These are phyloP conservation scores for Cenchrus fungigraminus DNA, from an alignment of 176 grass and related monocot species.

Conservation along the genomic window DNA sequence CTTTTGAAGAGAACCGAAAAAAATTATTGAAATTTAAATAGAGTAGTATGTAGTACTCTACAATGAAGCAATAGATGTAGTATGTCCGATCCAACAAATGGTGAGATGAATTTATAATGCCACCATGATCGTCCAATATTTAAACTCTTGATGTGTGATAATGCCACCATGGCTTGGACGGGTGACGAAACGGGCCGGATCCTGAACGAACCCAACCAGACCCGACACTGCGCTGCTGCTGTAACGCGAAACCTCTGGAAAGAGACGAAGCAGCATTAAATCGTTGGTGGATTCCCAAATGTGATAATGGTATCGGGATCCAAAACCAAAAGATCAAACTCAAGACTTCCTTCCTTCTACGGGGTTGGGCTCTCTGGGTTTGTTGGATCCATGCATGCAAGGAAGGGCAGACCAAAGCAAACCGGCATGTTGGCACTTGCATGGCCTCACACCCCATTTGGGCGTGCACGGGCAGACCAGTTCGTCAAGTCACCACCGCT, in stretches of 20 bases:
- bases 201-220: not conserved
- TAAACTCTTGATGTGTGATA: not conserved
- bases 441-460: not conserved
- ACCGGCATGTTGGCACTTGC: constrained; percentile 34
- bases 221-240: not conserved
- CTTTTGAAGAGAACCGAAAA: too few species aligned
- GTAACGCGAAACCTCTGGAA: constrained; percentile 15
- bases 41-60: not conserved
- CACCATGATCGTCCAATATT: not conserved
- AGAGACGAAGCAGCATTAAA: constrained; percentile 39
- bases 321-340: constrained; percentile 44
- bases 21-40: too few species aligned
- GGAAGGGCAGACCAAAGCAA: not conserved
- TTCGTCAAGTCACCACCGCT: not conserved
- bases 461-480: constrained; percentile 13
- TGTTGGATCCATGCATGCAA: not conserved
- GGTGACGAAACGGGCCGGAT: constrained; percentile 29
- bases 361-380: constrained; percentile 1
- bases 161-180: not conserved
- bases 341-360: constrained; percentile 26
- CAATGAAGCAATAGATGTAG: not conserved
- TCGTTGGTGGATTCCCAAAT: constrained; percentile 32
- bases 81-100: not conserved
- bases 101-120: not conserved
- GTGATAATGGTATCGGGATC: constrained; percentile 51